Percentiles rank a stretch among this genome's conserved stretches.
These are phyloP conservation scores for Lipomyces oligophaga DNA, from an alignment of 805 yeast genomes.

Conservation along the genomic window DNA sequence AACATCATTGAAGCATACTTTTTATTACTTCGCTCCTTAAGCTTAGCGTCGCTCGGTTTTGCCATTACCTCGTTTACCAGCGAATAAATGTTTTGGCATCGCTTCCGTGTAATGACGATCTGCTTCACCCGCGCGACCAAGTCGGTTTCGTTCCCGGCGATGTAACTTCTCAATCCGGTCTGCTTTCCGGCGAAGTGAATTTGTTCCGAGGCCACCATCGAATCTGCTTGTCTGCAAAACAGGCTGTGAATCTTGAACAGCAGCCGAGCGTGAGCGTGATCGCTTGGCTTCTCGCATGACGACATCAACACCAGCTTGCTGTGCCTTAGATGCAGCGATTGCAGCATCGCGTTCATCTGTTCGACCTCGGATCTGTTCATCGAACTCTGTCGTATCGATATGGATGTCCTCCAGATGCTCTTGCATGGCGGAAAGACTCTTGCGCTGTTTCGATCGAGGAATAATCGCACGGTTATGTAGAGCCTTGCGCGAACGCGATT, in stretches of 20 bases:
- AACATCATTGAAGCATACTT: not conserved
- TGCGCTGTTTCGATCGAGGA: conserved; percentile 68
- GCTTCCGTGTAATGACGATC: conserved; percentile 86
- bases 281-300: conserved; percentile 53
- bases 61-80: conserved; percentile 97
- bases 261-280: conserved; percentile 35
- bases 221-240: conserved; percentile 38
- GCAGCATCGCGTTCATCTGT: conserved; percentile 38
- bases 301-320: conserved; percentile 71
- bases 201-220: conserved; percentile 83
- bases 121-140: conserved; percentile 91
- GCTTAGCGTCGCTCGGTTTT: conserved; percentile 76
- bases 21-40: not conserved
- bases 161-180: conserved; percentile 82
- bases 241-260: conserved; percentile 31
- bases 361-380: conserved; percentile 45
- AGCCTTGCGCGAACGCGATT: conserved; percentile 80
- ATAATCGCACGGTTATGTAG: conserved; percentile 85
- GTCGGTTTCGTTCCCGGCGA: conserved; percentile 89
- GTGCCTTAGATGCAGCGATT: conserved; percentile 31
- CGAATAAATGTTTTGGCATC: conserved; percentile 87
- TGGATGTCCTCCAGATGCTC: conserved; percentile 86
- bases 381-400: conserved; percentile 70
- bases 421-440: conserved; percentile 72
- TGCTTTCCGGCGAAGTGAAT: conserved; percentile 70